Evolutionary conservation across 495 filamentous ascomycete species (phyloP).

Genomic region (Cairneyella variabilis): DNA sequence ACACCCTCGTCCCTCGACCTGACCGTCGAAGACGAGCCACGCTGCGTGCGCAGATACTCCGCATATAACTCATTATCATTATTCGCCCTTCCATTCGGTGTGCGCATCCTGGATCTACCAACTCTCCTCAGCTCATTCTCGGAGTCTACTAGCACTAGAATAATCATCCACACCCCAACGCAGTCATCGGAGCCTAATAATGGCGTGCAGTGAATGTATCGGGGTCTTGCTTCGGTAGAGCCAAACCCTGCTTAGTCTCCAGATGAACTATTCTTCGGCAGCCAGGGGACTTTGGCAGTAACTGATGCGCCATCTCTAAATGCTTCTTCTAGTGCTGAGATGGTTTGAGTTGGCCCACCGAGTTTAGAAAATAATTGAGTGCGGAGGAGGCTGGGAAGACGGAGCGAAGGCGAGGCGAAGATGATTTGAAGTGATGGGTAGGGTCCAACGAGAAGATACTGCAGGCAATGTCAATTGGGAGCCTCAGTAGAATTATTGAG

Average conservation of each 20-base stretch:
- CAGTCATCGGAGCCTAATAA: conserved; percentile 51
- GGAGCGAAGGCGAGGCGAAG: conserved; percentile 59
- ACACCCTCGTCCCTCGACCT: too few relatives aligned
- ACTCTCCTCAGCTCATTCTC: neutral
- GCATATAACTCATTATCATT: too few relatives aligned
- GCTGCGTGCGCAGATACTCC: too few relatives aligned
- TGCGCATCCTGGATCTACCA: too few relatives aligned
- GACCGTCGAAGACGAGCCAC: too few relatives aligned
- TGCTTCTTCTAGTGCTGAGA: conserved; percentile 52
- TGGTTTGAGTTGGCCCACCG: conserved; percentile 45
- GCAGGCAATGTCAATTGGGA: neutral
- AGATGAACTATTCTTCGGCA: conserved; percentile 27
- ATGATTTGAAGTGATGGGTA: conserved; percentile 59
- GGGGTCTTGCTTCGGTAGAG: conserved; percentile 40
- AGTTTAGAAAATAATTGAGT: conserved; percentile 56
- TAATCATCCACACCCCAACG: conserved; percentile 62
- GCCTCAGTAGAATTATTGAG: neutral
- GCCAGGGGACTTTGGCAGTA: conserved; percentile 61
- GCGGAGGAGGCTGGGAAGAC: conserved; percentile 57
- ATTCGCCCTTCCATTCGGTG: too few relatives aligned
- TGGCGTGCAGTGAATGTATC: conserved; percentile 61
- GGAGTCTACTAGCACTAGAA: conserved; percentile 39
- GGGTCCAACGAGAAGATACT: conserved; percentile 62
- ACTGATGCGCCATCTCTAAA: conserved; percentile 57
- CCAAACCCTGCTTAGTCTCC: conserved; percentile 25